Evolutionary conservation across 108 stramenopile genomes (phyloP).

Genomic region (Skeletonema potamos): DNA sequence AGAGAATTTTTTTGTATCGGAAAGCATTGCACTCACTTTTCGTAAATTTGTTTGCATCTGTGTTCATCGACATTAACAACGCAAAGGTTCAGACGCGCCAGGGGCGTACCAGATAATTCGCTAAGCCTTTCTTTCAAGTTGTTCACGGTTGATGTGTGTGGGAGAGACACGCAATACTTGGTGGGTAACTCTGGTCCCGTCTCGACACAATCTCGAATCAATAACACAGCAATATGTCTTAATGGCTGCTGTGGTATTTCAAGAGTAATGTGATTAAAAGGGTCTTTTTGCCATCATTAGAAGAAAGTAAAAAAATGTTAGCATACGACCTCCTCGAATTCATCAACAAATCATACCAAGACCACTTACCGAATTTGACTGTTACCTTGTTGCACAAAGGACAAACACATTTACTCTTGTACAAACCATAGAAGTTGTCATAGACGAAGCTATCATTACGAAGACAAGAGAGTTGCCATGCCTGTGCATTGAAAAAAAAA

Average conservation of each 20-base stretch:
- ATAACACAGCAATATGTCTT: constrained; percentile 14
- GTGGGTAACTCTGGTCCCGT: constrained; percentile 16
- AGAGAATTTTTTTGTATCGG: not conserved
- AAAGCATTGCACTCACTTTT: constrained; percentile 1
- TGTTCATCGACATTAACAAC: constrained; percentile 42
- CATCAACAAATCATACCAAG: not conserved
- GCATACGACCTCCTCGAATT: not conserved
- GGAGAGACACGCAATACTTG: constrained; percentile 30
- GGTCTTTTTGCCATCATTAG: not conserved
- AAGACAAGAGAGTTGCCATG: constrained; percentile 63
- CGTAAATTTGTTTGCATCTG: constrained; percentile 38
- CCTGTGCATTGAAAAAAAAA: not conserved
- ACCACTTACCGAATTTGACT: constrained; percentile 83
- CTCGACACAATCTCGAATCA: constrained; percentile 16
- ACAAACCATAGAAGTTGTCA: constrained; percentile 82
- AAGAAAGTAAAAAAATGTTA: not conserved
- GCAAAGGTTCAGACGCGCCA: constrained; percentile 41
- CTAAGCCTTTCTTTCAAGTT: constrained; percentile 35
- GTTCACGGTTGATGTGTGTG: constrained; percentile 5
- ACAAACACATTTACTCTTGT: constrained; percentile 88
- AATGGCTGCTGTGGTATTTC: constrained; percentile 64
- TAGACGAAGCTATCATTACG: constrained; percentile 82
- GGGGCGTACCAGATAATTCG: constrained; percentile 30
- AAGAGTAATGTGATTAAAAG: constrained; percentile 82
- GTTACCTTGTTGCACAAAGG: constrained; percentile 79